Evolutionary conservation across 1,284 basidiomycete genomes (phyloP).

Genomic region (Porogramme epimiltina): DNA sequence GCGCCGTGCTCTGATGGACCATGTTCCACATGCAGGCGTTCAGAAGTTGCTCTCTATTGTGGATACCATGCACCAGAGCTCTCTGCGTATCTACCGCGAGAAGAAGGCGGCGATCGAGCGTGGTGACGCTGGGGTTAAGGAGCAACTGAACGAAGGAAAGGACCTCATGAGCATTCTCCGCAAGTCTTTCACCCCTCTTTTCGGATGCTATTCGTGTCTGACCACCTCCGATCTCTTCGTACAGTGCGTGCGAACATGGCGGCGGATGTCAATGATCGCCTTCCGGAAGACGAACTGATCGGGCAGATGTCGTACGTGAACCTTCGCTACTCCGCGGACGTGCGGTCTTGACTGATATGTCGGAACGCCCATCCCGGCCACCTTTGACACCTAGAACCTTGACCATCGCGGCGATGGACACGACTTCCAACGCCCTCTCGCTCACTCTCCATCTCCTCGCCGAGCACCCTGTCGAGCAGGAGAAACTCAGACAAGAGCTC

Average conservation of each 20-base stretch:
- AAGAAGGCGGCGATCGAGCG: slow-evolving; percentile 21
- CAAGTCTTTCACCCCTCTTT: slow-evolving; percentile 1
- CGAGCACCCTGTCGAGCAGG: slow-evolving; percentile 10
- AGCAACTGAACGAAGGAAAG: slow-evolving; percentile 22
- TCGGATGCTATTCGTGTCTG: no score
- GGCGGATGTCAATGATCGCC: slow-evolving; percentile 5
- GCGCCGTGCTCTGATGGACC: neutral
- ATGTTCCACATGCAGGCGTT: slow-evolving; percentile 10
- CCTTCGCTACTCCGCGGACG: neutral
- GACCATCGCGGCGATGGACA: slow-evolving; percentile 16
- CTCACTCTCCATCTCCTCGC: slow-evolving; percentile 11
- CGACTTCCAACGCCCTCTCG: slow-evolving; percentile 18
- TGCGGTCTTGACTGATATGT: no score
- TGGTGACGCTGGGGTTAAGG: slow-evolving; percentile 13
- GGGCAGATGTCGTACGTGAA: slow-evolving; percentile 19
- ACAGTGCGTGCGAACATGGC: slow-evolving; percentile 16
- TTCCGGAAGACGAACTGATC: slow-evolving; percentile 16
- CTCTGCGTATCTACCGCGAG: slow-evolving; percentile 16
- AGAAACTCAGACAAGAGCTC: slow-evolving; percentile 9
- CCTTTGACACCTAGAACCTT: slow-evolving; percentile 10
- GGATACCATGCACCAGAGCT: slow-evolving; percentile 16
- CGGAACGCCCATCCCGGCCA: no score
- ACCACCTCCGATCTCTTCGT: no score
- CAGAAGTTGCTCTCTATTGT: slow-evolving; percentile 13
- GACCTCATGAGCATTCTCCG: slow-evolving; percentile 29